Evolutionary conservation across 306 rosid genomes (phyloP), one percentile per base, ranked within the genome.

Genomic region (Prunus mongolica): DNA sequence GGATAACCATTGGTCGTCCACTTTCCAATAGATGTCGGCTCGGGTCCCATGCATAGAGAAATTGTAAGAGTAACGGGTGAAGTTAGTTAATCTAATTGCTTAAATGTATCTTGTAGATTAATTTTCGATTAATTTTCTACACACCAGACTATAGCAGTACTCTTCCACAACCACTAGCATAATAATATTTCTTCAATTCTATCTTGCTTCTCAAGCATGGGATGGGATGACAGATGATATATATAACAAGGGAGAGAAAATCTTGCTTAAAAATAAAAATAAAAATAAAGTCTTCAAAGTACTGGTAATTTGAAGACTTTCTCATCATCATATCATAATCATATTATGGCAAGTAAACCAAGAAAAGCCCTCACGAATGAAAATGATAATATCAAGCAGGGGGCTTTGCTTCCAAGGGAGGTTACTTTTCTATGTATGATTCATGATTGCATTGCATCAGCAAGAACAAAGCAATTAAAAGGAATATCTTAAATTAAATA

Each of bases 41-140:
- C 71, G 68, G 81, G 81, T 71, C 82, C 80, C 32, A 44, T 50
- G 13, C 34, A 72, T 28, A 62, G 64, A 55, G 7, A 76, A 64
- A 79, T 78, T 38, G 3, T 50, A 11, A 56, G 32, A 19, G 18
- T 27, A 47, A 64, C 30, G 52, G 81, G 73, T 38, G 70, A 68
- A 47, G 61, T 77, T 78, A 62, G 76, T 60, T 75, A 22, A 64
- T 50, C 74, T 25, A 38, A 80, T 73, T 69, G 71, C 12, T 54
- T 12, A 71, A 57, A 20, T 20, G 71, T 22, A 20, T 57, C 28
- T 57, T n/a, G 25, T 13, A 16, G 44, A 38, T 22, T 28, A 6
- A 34, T 34, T 34, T 34, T 34, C 41, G 44, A 38, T 22, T 28
- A 6, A 32, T 32, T 32, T 32, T 32, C 38, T 32, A 32, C 1